phyloP scores from a whole-genome alignment of 257 asterid species.

The Solanum medicagineum region DNA sequence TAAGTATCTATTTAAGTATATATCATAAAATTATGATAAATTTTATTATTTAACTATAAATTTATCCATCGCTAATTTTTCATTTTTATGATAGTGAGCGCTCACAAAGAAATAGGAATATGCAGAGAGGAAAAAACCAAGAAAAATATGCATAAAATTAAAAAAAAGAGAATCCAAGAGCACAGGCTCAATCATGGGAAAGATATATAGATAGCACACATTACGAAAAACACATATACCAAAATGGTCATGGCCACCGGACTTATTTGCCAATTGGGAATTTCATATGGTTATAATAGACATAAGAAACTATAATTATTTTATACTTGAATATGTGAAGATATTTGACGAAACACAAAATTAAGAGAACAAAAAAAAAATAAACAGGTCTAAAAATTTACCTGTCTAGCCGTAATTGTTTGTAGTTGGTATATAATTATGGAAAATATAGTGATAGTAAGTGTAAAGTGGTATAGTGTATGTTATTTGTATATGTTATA shows the following conservation, averaged over 20 bases:
- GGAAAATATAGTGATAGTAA: no score
- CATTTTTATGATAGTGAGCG: neutral
- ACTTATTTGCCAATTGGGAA: neutral
- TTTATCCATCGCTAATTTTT: neutral
- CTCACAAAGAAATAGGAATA: neutral
- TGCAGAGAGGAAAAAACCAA: neutral
- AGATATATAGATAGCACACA: neutral
- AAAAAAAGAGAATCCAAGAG: constrained; percentile 21
- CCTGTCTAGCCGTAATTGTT: no score
- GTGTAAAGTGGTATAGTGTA: no score
- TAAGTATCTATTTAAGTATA: no score
- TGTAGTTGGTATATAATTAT: no score
- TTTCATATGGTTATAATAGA: neutral
- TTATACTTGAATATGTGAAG: neutral
- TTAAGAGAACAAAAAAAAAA: neutral
- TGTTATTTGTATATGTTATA: no score
- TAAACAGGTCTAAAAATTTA: neutral
- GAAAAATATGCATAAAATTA: neutral
- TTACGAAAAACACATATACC: neutral
- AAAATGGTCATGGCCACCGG: neutral
- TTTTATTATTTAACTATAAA: neutral
- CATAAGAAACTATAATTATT: neutral
- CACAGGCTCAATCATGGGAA: constrained; percentile 1
- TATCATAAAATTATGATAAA: neutral
- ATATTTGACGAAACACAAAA: neutral